Percentiles rank a stretch among this genome's conserved stretches.
These are phyloP conservation scores for Tetrahymena elliotti DNA, from an alignment of 73 alveolate species.

Conservation along the genomic window DNA sequence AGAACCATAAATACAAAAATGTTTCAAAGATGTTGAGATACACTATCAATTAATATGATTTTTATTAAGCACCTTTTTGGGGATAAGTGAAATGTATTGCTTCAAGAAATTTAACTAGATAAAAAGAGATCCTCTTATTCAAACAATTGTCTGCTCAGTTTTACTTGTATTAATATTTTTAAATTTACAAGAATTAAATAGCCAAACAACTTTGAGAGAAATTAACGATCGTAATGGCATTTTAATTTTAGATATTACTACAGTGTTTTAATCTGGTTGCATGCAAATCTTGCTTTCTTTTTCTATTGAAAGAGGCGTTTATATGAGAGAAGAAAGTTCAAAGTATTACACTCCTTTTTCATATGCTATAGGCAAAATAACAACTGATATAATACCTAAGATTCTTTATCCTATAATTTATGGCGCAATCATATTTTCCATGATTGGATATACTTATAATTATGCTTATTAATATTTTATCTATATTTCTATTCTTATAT, in stretches of 20 bases:
- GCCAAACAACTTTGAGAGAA: neutral
- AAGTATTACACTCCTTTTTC: constrained; percentile 16
- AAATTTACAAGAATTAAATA: neutral
- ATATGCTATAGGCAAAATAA: constrained; percentile 21
- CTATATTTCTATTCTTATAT: constrained; percentile 2
- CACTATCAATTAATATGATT: neutral
- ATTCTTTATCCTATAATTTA: constrained; percentile 10
- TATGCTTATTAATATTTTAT: constrained; percentile 7
- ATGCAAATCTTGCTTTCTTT: constrained; percentile 10
- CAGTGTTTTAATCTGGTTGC: constrained; percentile 1
- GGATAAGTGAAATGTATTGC: neutral
- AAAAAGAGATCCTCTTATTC: neutral
- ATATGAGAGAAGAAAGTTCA: constrained; percentile 36
- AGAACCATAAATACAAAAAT: neutral
- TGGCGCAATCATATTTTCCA: constrained; percentile 17
- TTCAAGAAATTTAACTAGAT: neutral
- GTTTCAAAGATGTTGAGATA: neutral
- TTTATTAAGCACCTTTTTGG: neutral
- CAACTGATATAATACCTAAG: constrained; percentile 13
- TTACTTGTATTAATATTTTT: neutral
- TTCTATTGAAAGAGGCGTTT: constrained; percentile 33
- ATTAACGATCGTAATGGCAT: neutral
- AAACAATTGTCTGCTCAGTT: neutral
- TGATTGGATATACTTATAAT: constrained; percentile 13
- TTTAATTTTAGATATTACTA: constrained; percentile 26